These are phyloP conservation scores for Tetrapisispora arboricola DNA, from an alignment of 805 yeast species.

Conservation along the genomic window DNA sequence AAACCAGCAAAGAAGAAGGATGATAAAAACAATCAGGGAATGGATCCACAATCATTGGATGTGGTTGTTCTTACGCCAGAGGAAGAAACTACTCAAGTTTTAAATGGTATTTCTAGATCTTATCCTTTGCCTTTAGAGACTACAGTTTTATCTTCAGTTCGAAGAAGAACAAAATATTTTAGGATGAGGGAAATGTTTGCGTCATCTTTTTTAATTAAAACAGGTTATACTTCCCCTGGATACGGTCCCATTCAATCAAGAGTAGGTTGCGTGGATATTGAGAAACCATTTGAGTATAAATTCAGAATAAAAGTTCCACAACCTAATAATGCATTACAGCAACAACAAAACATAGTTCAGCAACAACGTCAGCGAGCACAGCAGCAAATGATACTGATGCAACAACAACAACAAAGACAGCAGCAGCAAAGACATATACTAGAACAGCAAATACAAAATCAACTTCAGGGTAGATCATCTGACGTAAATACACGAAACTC, in stretches of 20 bases:
- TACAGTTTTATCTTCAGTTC: slow-evolving; percentile 57
- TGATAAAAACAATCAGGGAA: not conserved
- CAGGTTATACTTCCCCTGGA: slow-evolving; percentile 44
- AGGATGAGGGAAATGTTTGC: slow-evolving; percentile 94
- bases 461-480: slow-evolving; percentile 5
- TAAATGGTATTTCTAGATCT: slow-evolving; percentile 78
- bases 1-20: slow-evolving; percentile 5
- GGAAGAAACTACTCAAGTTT: slow-evolving; percentile 84
- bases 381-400: slow-evolving; percentile 24
- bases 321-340: slow-evolving; percentile 21
- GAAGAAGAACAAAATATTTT: slow-evolving; percentile 61
- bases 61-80: slow-evolving; percentile 57
- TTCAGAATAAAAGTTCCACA: slow-evolving; percentile 44
- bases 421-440: slow-evolving; percentile 9
- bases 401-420: slow-evolving; percentile 19
- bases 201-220: slow-evolving; percentile 40
- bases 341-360: slow-evolving; percentile 18
- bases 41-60: slow-evolving; percentile 1
- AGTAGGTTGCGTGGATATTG: slow-evolving; percentile 68
- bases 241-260: slow-evolving; percentile 44
- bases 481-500: not conserved
- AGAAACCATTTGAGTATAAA: slow-evolving; percentile 55
- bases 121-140: slow-evolving; percentile 78
- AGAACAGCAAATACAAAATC: slow-evolving; percentile 8
- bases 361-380: slow-evolving; percentile 16